A percentile compares a stretch with the other conserved stretches of the same genome.
phyloP scores from a whole-genome alignment of 2,329 filamentous ascomycete genomes.

The Clarireedia hainanense region DNA sequence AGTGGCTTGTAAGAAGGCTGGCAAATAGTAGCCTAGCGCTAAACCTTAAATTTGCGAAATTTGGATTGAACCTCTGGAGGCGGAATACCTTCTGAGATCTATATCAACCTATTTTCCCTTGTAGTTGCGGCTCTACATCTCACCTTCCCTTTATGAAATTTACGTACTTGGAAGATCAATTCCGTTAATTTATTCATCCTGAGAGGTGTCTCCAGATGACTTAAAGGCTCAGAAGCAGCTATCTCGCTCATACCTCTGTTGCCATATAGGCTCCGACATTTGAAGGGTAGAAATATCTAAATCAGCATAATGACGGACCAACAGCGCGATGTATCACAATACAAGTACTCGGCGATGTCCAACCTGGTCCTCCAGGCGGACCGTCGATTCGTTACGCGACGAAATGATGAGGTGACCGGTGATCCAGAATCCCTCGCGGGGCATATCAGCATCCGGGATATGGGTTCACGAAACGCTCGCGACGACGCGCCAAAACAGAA shows the following conservation, averaged over 20 bases:
- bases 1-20: neutral
- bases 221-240: neutral
- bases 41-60: slow-evolving; percentile 11
- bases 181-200: slow-evolving; percentile 4
- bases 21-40: slow-evolving; percentile 5
- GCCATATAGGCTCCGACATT: slow-evolving; percentile 17
- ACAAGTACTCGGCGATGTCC: slow-evolving; percentile 99
- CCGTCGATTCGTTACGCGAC: slow-evolving; percentile 85
- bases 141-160: neutral
- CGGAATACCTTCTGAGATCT: neutral
- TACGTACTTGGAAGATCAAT: neutral
- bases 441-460: slow-evolving; percentile 85
- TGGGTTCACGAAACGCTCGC: slow-evolving; percentile 78
- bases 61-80: slow-evolving; percentile 2
- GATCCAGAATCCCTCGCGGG: slow-evolving; percentile 96
- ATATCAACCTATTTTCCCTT: neutral
- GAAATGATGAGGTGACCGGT: slow-evolving; percentile 89
- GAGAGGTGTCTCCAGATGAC: slow-evolving; percentile 6
- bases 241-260: neutral
- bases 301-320: slow-evolving; percentile 58
- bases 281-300: slow-evolving; percentile 20
- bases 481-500: slow-evolving; percentile 76
- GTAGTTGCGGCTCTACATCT: neutral
- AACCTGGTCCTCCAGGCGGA: slow-evolving; percentile 99
- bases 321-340: slow-evolving; percentile 82